Conservation (phyloP, 306 rosid genomes). For the Mimosa bimucronata region DNA sequence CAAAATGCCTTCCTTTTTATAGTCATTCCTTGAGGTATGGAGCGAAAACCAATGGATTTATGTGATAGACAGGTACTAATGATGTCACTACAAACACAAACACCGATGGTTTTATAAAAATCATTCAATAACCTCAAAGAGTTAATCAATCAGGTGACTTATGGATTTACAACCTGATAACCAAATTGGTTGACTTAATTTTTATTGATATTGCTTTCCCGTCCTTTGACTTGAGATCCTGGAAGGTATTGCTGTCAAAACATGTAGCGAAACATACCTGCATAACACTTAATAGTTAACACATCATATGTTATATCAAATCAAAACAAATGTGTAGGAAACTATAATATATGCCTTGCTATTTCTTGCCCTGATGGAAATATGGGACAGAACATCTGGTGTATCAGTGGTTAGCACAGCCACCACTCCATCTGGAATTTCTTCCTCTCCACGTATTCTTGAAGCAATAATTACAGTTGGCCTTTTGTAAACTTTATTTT, state of each 20-base stretch:
- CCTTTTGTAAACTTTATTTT: slow-evolving; percentile 35
- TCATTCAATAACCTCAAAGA: slow-evolving; percentile 5
- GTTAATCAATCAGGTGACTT: neutral
- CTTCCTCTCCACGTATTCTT: slow-evolving; percentile 45
- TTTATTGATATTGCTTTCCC: slow-evolving; percentile 43
- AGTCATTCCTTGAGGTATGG: slow-evolving; percentile 33
- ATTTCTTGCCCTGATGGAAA: slow-evolving; percentile 50
- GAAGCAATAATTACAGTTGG: slow-evolving; percentile 40
- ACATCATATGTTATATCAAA: slow-evolving; percentile 5
- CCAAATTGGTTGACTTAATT: slow-evolving; percentile 34
- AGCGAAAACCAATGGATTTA: slow-evolving; percentile 25
- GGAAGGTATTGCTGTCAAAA: slow-evolving; percentile 39
- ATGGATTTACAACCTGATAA: slow-evolving; percentile 37
- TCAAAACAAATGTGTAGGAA: neutral
- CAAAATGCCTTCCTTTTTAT: slow-evolving; percentile 35
- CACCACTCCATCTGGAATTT: slow-evolving; percentile 47
- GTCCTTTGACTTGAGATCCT: slow-evolving; percentile 41
- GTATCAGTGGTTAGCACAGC: slow-evolving; percentile 49
- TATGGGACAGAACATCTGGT: slow-evolving; percentile 48
- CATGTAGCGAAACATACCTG: slow-evolving; percentile 55
- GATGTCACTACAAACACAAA: slow-evolving; percentile 37
- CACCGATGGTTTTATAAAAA: neutral
- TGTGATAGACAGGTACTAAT: slow-evolving; percentile 20
- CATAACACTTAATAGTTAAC: neutral
- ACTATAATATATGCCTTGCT: slow-evolving; percentile 31